phyloP scores from a whole-genome alignment of 2,329 filamentous ascomycete species.

The Emmonsia crescens region DNA sequence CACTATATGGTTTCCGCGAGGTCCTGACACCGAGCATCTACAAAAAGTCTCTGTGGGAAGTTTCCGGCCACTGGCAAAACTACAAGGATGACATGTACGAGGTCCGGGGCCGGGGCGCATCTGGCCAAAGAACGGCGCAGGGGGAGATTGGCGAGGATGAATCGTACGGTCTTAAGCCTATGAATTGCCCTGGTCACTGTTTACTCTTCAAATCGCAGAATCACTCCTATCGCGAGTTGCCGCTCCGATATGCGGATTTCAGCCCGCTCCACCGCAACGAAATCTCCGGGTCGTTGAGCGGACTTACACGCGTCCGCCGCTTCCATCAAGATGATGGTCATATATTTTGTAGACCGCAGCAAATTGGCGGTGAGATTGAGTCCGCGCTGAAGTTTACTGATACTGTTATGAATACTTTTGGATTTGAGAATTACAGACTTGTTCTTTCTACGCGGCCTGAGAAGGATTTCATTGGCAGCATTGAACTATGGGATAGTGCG shows the following conservation, averaged over 20 bases:
- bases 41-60: conserved; percentile 77
- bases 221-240: conserved; percentile 68
- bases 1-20: conserved; percentile 74
- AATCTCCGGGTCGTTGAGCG: conserved; percentile 67
- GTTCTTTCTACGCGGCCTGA: conserved; percentile 67
- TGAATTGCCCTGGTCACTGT: conserved; percentile 89
- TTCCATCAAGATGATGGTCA: conserved; percentile 90
- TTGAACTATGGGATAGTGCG: conserved; percentile 58
- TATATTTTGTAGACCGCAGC: conserved; percentile 72
- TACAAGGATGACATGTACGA: conserved; percentile 90
- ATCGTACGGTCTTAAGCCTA: conserved; percentile 77
- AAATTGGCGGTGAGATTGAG: conserved; percentile 64
- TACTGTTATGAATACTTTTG: conserved; percentile 59
- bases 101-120: conserved; percentile 47
- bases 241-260: conserved; percentile 78
- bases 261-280: conserved; percentile 81
- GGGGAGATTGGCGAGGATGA: conserved; percentile 48
- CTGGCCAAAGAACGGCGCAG: conserved; percentile 29
- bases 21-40: conserved; percentile 86
- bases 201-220: conserved; percentile 65
- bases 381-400: conserved; percentile 64
- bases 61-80: conserved; percentile 78
- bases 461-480: conserved; percentile 65
- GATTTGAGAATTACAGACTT: conserved; percentile 61
- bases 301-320: conserved; percentile 69